phyloP scores from a whole-genome alignment of 257 asterid species.

The Nicotiana otophora region DNA sequence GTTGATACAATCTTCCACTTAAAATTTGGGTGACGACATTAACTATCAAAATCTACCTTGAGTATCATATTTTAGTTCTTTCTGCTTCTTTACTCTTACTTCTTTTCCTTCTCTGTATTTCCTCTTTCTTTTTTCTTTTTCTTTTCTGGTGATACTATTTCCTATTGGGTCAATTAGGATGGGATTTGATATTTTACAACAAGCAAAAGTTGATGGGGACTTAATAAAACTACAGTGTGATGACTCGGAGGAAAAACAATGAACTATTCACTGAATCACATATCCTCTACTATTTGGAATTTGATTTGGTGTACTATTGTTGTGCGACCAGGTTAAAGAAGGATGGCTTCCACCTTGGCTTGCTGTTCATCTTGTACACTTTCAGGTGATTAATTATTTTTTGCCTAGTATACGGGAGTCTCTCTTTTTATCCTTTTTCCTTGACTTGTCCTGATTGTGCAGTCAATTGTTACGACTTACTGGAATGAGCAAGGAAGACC shows the following conservation, averaged over 20 bases:
- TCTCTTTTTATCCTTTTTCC: slow-evolving; percentile 5
- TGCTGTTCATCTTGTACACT: slow-evolving; percentile 30
- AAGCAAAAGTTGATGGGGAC: neutral
- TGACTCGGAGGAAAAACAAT: neutral
- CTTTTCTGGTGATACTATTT: neutral
- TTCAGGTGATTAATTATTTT: slow-evolving; percentile 24
- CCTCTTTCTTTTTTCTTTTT: neutral
- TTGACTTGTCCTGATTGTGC: slow-evolving; percentile 24
- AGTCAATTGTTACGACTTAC: slow-evolving; percentile 28
- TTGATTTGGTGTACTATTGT: neutral
- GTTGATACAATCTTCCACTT: neutral
- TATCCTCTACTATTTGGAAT: neutral
- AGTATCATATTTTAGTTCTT: neutral
- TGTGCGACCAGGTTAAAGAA: slow-evolving; percentile 23
- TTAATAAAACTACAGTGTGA: neutral
- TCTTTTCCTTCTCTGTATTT: neutral
- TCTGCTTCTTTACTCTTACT: neutral
- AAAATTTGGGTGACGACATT: neutral
- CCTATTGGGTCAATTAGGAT: neutral
- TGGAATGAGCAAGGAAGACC: slow-evolving; percentile 43
- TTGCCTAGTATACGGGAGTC: neutral
- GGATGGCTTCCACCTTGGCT: slow-evolving; percentile 50
- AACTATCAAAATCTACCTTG: neutral
- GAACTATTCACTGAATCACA: neutral
- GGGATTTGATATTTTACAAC: neutral